Evolutionary conservation across 2,329 filamentous ascomycete species (phyloP).

Genomic region (Apiospora koreana): DNA sequence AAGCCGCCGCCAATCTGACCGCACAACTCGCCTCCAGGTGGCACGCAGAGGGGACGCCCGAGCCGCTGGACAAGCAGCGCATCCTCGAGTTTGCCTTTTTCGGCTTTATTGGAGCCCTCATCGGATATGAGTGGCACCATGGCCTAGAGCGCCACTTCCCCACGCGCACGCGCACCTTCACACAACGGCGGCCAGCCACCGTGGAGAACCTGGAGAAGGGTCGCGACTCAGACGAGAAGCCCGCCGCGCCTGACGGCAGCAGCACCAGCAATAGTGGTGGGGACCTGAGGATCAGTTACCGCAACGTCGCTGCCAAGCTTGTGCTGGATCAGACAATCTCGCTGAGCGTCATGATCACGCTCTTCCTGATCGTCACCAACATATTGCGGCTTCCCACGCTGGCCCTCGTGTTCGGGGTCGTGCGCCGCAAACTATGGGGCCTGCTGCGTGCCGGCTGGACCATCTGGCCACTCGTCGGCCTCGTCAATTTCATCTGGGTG

Average conservation of each 20-base stretch:
- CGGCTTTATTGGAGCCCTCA: slow-evolving; percentile 35
- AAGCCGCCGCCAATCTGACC: slow-evolving; percentile 18
- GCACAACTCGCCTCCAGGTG: slow-evolving; percentile 18
- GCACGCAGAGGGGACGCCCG: slow-evolving; percentile 11
- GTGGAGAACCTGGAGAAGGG: slow-evolving; percentile 14
- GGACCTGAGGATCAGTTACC: slow-evolving; percentile 29
- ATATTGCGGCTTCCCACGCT: slow-evolving; percentile 30
- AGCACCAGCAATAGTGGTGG: not conserved
- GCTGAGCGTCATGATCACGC: slow-evolving; percentile 34
- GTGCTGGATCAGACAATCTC: slow-evolving; percentile 39
- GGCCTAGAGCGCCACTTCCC: slow-evolving; percentile 37
- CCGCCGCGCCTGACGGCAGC: slow-evolving; percentile 12
- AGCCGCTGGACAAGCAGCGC: slow-evolving; percentile 33
- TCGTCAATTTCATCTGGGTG: slow-evolving; percentile 38
- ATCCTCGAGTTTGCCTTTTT: slow-evolving; percentile 38
- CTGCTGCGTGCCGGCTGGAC: slow-evolving; percentile 38
- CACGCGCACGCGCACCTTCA: slow-evolving; percentile 24
- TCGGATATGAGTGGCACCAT: slow-evolving; percentile 38
- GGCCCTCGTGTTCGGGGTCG: slow-evolving; percentile 26
- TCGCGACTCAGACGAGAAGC: slow-evolving; percentile 21
- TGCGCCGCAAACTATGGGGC: slow-evolving; percentile 29
- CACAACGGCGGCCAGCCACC: slow-evolving; percentile 17
- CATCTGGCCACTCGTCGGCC: slow-evolving; percentile 37
- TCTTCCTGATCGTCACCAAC: slow-evolving; percentile 39
- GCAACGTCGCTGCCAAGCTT: slow-evolving; percentile 36